phyloP scores from a whole-genome alignment of 257 asterid species.

The Petunia axillaris region DNA sequence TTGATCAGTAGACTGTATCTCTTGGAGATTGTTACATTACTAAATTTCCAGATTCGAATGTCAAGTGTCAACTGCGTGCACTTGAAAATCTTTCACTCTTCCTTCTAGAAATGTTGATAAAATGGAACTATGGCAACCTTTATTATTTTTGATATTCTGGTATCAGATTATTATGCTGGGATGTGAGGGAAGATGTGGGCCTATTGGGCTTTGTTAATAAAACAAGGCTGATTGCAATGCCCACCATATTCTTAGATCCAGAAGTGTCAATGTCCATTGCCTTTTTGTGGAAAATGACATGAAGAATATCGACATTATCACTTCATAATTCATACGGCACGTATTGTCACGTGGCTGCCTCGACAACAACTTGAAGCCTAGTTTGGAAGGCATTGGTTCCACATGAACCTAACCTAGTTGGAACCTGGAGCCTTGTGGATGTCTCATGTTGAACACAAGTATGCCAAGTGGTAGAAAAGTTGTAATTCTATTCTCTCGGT shows the following conservation, averaged over 20 bases:
- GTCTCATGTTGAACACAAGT: not conserved
- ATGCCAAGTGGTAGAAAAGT: not conserved
- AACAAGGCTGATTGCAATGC: not conserved
- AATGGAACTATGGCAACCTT: not conserved
- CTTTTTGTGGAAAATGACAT: conserved; percentile 1
- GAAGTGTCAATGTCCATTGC: not conserved
- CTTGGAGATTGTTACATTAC: not conserved
- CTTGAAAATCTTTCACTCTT: not conserved
- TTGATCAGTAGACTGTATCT: not conserved
- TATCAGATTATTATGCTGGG: not conserved
- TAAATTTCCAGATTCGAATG: not conserved
- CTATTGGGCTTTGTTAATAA: not conserved
- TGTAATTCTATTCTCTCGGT: not conserved
- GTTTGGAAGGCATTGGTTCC: not conserved
- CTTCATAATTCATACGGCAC: conserved; percentile 11
- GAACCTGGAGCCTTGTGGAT: not conserved
- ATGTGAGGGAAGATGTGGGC: not conserved
- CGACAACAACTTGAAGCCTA: not conserved
- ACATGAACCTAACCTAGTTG: not conserved
- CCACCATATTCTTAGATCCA: not conserved
- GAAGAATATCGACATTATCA: not conserved
- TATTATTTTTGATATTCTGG: not conserved
- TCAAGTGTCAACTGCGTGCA: not conserved
- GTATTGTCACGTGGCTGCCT: conserved; percentile 7
- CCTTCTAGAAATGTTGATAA: not conserved